Conservation (phyloP, 1,284 basidiomycete genomes). For the Thecaphora frezii region DNA sequence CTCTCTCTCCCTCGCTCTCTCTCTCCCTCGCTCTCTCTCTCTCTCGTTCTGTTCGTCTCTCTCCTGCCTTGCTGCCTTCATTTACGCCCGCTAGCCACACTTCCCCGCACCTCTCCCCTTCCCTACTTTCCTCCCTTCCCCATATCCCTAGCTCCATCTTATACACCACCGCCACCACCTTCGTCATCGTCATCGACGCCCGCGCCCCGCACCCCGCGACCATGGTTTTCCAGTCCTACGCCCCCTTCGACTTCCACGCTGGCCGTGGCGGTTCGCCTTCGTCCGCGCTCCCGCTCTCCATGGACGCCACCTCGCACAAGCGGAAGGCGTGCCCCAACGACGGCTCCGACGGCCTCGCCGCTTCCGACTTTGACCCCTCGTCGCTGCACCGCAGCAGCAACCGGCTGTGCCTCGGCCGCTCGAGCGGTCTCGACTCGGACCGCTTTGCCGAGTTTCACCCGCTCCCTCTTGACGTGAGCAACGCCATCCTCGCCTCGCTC, state of each 20-base stretch:
- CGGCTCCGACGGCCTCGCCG: constrained; percentile 7
- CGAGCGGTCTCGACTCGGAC: constrained; percentile 18
- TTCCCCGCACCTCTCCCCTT: too few relatives aligned
- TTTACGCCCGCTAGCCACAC: too few relatives aligned
- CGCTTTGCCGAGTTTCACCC: constrained; percentile 39
- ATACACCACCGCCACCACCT: background rate
- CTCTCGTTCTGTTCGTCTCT: too few relatives aligned
- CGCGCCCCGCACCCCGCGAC: too few relatives aligned
- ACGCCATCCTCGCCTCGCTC: constrained; percentile 36
- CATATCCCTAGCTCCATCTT: background rate
- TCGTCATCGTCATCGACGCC: too few relatives aligned
- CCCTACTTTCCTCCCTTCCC: background rate
- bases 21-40: too few relatives aligned
- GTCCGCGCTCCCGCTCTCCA: too few relatives aligned
- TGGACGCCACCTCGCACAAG: constrained; percentile 12
- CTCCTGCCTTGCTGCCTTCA: too few relatives aligned
- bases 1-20: too few relatives aligned
- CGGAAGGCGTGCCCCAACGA: constrained; percentile 26
- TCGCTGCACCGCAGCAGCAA: constrained; percentile 8
- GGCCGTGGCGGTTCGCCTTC: too few relatives aligned
- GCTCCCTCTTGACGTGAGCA: constrained; percentile 33
- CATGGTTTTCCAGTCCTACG: constrained; percentile 31
- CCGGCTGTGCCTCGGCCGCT: constrained; percentile 24
- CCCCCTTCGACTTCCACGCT: constrained; percentile 18
- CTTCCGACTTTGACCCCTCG: constrained; percentile 1